phyloP scores from a whole-genome alignment of 1,284 basidiomycete species.

The Melanopsichium pennsylvanicum region DNA sequence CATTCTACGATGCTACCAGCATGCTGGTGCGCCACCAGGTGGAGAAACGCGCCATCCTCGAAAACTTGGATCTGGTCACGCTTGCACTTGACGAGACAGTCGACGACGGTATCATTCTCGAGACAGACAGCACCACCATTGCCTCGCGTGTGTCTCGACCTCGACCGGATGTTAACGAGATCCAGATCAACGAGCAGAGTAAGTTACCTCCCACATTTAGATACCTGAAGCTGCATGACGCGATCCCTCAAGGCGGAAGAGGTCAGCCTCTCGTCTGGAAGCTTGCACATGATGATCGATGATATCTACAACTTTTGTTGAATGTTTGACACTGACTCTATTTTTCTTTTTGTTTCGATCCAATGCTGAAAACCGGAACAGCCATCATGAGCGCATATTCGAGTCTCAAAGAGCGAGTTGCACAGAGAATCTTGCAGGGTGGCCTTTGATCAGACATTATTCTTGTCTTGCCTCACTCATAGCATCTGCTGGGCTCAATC shows the following conservation, averaged over 20 bases:
- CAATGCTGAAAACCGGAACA: conserved; percentile 7
- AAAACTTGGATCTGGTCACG: conserved; percentile 91
- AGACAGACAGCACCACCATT: conserved; percentile 93
- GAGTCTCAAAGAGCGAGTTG: conserved; percentile 59
- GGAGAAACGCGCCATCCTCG: conserved; percentile 92
- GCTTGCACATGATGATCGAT: no score
- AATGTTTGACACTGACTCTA: conserved; percentile 68
- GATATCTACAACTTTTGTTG: no score
- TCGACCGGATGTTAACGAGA: conserved; percentile 89
- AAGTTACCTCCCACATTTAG: conserved; percentile 35
- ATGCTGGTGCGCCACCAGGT: conserved; percentile 83
- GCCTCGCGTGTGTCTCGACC: conserved; percentile 92
- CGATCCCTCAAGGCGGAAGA: no score
- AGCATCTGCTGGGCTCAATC: no score
- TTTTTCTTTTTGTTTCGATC: background rate
- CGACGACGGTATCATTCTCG: conserved; percentile 96
- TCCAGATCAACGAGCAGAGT: conserved; percentile 95
- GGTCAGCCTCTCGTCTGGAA: no score
- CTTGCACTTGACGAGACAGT: conserved; percentile 95
- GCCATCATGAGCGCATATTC: conserved; percentile 66
- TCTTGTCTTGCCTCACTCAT: background rate
- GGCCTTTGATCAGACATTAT: conserved; percentile 19
- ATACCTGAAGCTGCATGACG: no score
- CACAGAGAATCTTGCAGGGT: conserved; percentile 62
- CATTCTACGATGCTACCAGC: conserved; percentile 84